phyloP scores from a whole-genome alignment of 768 basidiomycete genomes.

The Rickenella mellea region DNA sequence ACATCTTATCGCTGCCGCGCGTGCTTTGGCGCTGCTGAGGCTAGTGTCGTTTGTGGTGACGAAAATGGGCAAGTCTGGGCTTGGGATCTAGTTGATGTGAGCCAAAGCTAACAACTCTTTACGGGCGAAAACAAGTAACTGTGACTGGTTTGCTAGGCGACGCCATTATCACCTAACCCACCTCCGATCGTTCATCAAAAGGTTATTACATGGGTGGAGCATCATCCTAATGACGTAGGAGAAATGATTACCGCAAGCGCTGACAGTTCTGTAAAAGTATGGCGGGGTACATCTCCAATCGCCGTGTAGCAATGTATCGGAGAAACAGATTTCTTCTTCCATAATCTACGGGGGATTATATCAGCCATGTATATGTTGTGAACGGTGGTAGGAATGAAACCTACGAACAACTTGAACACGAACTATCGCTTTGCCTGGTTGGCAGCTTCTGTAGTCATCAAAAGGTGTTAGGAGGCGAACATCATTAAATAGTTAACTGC shows the following conservation, averaged over 20 bases:
- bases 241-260: constrained; percentile 87
- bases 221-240: constrained; percentile 70
- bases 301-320: too few relatives aligned
- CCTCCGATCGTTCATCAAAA: constrained; percentile 75
- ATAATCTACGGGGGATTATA: background rate
- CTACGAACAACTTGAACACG: background rate
- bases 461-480: constrained; percentile 4
- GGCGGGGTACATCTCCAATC: constrained; percentile 41
- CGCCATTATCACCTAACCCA: constrained; percentile 57
- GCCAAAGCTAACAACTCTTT: constrained; percentile 16
- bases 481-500: background rate
- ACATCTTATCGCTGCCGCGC: constrained; percentile 69
- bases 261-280: constrained; percentile 87
- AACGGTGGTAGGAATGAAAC: too few relatives aligned
- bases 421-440: constrained; percentile 30
- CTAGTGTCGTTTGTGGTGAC: constrained; percentile 77
- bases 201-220: constrained; percentile 86
- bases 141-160: constrained; percentile 40
- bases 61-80: constrained; percentile 85
- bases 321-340: too few relatives aligned
- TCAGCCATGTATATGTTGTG: background rate
- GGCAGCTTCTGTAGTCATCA: constrained; percentile 24
- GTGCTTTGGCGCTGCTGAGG: constrained; percentile 79
- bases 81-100: constrained; percentile 89
- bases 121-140: background rate